Evolutionary conservation across 2,329 filamentous ascomycete genomes (phyloP).

Genomic region (Blumeria graminis): DNA sequence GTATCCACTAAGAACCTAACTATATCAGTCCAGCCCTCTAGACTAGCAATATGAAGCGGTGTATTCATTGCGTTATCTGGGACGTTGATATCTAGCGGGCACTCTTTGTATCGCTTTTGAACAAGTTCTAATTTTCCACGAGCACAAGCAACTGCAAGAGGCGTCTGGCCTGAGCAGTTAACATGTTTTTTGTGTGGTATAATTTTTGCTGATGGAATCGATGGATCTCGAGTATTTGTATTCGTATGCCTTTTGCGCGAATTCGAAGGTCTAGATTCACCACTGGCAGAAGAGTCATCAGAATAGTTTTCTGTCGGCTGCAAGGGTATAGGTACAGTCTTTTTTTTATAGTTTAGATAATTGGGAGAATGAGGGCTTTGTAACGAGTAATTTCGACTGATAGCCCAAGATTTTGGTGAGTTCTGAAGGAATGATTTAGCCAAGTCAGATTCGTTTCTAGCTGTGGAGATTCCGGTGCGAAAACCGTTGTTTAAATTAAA

Average conservation of each 20-base stretch:
- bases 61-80: constrained; percentile 93
- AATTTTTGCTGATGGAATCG: constrained; percentile 44
- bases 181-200: constrained; percentile 60
- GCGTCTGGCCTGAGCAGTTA: constrained; percentile 79
- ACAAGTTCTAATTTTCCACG: constrained; percentile 61
- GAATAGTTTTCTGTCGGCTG: constrained; percentile 40
- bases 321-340: constrained; percentile 33
- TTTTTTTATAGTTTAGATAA: constrained; percentile 34
- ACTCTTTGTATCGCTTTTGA: constrained; percentile 42
- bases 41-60: constrained; percentile 73
- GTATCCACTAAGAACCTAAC: constrained; percentile 69
- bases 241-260: constrained; percentile 32
- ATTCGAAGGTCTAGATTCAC: constrained; percentile 32
- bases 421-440: constrained; percentile 33
- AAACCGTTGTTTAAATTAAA: constrained; percentile 8
- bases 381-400: constrained; percentile 34
- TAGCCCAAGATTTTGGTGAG: constrained; percentile 30
- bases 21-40: constrained; percentile 69
- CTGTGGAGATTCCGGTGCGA: constrained; percentile 6
- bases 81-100: constrained; percentile 70
- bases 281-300: constrained; percentile 38
- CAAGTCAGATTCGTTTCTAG: constrained; percentile 8
- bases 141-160: constrained; percentile 72
- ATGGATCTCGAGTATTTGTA: constrained; percentile 30
- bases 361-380: constrained; percentile 23